Base-by-base conservation (phyloP, 352 stramenopile genomes). In the Pythium brassicae region DNA sequence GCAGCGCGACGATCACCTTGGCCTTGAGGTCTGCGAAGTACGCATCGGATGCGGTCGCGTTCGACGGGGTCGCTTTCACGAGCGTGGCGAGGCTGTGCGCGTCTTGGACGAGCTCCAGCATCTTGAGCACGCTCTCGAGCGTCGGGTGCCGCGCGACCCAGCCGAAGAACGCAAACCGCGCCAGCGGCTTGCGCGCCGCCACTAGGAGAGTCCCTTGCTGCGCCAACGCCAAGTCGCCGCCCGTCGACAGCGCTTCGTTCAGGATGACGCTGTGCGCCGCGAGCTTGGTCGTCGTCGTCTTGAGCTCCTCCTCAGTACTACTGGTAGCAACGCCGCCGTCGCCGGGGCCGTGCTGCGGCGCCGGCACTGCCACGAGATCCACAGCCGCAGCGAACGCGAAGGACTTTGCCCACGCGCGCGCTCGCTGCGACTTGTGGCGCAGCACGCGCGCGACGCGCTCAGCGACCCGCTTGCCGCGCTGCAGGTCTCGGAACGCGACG, bases 401-500 rank as follows among this genome's bases (percentile, higher is more conserved):
- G 10, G 22, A n/a, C 26, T 51, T 26, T 2, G 52, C 32, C 59
- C 59, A 74, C 35, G 51, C 8, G 3, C 37, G 39, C 37, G 60
- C 22, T 4, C 39, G 48, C n/a, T 61, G 34, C 5, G 56, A 48
- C 50, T 68, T 69, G 11, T 10, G 23, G 14, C 57, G 54, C n/a
- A 68, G 35, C 15, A 46, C 25, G 40, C 29, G n/a, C 7, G 35
- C 27, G 9, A 68, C 52, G 22, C 47, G 63, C 23, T 48, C 37
- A 2, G 37, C 42, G 27, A 72, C 15, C 3, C 27, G 35, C 19
- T 63, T 66, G 3, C 70, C 70, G 15, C 61, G 59, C 34, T 40
- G 48, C 0, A 76, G 43, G 2, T 71, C 64, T 3, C 54, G 26
- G 20, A 63, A 61, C 8, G 49, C 15, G 1, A 77, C 15, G 2